Conservation (phyloP, 306 rosid species). For the Calophaca sinica region DNA sequence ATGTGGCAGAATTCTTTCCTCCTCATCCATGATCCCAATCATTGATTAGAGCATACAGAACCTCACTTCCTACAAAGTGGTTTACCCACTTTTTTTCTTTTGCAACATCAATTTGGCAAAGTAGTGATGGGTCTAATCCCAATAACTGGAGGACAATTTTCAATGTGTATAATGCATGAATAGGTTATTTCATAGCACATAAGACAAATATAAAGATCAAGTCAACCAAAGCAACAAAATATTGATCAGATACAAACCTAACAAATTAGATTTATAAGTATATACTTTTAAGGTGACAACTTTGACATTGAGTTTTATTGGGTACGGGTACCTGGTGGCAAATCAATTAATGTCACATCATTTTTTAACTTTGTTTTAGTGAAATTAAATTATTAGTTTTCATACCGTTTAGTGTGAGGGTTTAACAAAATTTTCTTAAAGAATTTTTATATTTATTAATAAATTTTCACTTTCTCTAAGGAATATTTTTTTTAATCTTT, state of each 20-base stretch:
- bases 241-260: too few species aligned
- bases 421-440: too few species aligned
- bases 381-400: too few species aligned
- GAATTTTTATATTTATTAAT: too few species aligned
- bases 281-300: too few species aligned
- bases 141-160: not conserved
- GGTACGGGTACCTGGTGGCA: too few species aligned
- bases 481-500: too few species aligned
- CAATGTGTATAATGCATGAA: conserved; percentile 33
- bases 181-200: conserved; percentile 8
- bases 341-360: too few species aligned
- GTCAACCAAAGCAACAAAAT: not conserved
- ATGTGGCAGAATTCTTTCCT: conserved; percentile 29
- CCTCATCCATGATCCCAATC: conserved; percentile 27
- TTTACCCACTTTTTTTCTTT: conserved; percentile 39
- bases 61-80: conserved; percentile 30
- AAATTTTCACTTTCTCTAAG: too few species aligned
- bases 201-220: not conserved
- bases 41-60: conserved; percentile 41
- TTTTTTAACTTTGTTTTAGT: too few species aligned
- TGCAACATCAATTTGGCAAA: conserved; percentile 42
- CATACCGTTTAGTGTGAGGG: too few species aligned
- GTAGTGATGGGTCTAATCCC: conserved; percentile 42
- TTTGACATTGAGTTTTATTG: too few species aligned
- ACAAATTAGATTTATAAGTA: not conserved